These are phyloP conservation scores for Hylodesmum podocarpum DNA, from an alignment of 306 rosid genomes.

Conservation along the genomic window DNA sequence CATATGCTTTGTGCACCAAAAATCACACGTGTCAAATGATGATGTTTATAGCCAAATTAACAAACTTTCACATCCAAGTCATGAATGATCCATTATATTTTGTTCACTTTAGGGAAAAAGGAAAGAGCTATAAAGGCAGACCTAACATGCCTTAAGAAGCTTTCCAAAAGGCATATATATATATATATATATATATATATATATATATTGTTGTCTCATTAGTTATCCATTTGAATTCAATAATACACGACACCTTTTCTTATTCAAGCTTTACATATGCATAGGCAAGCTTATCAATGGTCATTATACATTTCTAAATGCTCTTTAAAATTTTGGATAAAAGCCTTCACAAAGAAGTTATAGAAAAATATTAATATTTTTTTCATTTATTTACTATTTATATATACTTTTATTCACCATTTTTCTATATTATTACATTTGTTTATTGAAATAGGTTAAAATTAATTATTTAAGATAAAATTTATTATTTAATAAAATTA, in stretches of 20 bases:
- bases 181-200: neutral
- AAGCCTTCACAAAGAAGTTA: too few species aligned
- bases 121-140: constrained; percentile 38
- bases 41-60: constrained; percentile 31
- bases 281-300: neutral
- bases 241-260: neutral
- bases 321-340: neutral
- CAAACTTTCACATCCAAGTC: constrained; percentile 40
- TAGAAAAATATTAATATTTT: too few species aligned
- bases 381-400: too few species aligned
- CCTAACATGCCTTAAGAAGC: constrained; percentile 38
- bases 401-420: too few species aligned
- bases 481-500: too few species aligned
- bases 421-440: too few species aligned
- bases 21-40: constrained; percentile 6
- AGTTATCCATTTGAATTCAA: constrained; percentile 29
- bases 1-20: neutral
- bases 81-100: constrained; percentile 45
- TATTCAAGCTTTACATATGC: constrained; percentile 4
- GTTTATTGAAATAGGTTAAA: too few species aligned
- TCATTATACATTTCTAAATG: neutral
- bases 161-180: constrained; percentile 23
- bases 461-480: too few species aligned
- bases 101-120: constrained; percentile 48
- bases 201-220: neutral